Evolutionary conservation across 495 filamentous ascomycete genomes (phyloP), one percentile per base, ranked within the genome.

Genomic region (Penicillium argentinense): DNA sequence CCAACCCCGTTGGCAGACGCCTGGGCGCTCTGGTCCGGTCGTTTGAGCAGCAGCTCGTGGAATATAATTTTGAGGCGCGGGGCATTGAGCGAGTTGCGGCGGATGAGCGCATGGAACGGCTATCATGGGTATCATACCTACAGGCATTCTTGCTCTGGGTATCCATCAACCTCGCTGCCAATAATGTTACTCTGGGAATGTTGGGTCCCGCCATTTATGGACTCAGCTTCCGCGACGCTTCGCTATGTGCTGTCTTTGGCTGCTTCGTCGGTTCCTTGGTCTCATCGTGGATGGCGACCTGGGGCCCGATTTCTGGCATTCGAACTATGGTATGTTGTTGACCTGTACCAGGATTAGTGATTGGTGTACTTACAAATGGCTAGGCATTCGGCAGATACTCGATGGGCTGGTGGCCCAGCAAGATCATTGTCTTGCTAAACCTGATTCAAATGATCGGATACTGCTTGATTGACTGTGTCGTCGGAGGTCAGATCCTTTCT

Each of bases 401-500:
- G 18, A 89, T 89, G 79, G 87, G 87, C 23, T 90, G 85, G 81
- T 90, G 84, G 82, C 87, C 87, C 1, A 81, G 79, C 53, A 89
- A 89, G 64, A 63, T 90, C 6, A 75, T 88, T 26, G 84, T 87
- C 11, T 45, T 88, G 13, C 67, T 91, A 42, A 88, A 89, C 50
- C 66, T 90, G 12, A 77, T 89, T 29, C 75, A 87, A 42, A 76
- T 88, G 63, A 67, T 88, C 18, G 87, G 87, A 9, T 91, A 89
- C 49, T 72, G 76, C 37, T 63, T 89, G 65, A 81, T 90, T 45
- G 80, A 85, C 55, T 81, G 77, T 39, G 82, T 90, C 16, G 76
- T 90, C 16, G 79, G 83, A 2, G 87, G 87, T 1, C 86, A 90
- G 55, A 87, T 90, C 12, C 66, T 91, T 3, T 85, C 82, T 17